Evolutionary conservation across 768 basidiomycete genomes (phyloP).

Genomic region (Lactarius sanguifluus): DNA sequence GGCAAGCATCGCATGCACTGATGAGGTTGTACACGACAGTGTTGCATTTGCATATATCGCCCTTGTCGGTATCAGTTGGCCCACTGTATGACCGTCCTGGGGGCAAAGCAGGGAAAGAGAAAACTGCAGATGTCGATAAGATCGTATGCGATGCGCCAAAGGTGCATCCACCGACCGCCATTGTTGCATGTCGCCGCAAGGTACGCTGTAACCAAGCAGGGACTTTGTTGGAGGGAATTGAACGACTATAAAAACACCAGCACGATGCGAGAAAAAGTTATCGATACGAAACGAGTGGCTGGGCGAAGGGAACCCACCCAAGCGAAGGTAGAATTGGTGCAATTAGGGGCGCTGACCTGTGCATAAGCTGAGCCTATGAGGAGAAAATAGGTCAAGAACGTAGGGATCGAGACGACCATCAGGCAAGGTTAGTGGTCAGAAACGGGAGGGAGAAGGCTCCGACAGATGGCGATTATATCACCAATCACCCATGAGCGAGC

Average conservation of each 20-base stretch:
- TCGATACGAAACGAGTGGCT: neutral
- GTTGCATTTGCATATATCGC: conserved; percentile 31
- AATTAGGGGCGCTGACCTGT: conserved; percentile 12
- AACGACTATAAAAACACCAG: neutral
- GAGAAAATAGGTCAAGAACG: neutral
- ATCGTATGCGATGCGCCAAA: neutral
- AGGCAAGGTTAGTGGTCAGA: neutral
- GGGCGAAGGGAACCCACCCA: conserved; percentile 22
- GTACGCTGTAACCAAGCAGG: conserved; percentile 15
- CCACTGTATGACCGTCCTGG: conserved; percentile 19
- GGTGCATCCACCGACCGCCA: conserved; percentile 16
- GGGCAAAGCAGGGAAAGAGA: conserved; percentile 6
- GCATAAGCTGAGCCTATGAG: neutral
- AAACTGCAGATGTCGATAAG: conserved; percentile 6
- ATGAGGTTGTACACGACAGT: conserved; percentile 33
- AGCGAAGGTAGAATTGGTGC: neutral
- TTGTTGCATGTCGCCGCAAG: conserved; percentile 16
- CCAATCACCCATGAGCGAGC: neutral
- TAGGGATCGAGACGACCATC: neutral
- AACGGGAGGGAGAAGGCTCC: neutral
- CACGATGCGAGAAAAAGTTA: neutral
- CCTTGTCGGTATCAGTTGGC: neutral
- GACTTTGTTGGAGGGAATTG: conserved; percentile 23
- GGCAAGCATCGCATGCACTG: conserved; percentile 34
- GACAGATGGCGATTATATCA: neutral